Conservation (phyloP, 2,329 filamentous ascomycete species). For the Colletotrichum chrysophilum region DNA sequence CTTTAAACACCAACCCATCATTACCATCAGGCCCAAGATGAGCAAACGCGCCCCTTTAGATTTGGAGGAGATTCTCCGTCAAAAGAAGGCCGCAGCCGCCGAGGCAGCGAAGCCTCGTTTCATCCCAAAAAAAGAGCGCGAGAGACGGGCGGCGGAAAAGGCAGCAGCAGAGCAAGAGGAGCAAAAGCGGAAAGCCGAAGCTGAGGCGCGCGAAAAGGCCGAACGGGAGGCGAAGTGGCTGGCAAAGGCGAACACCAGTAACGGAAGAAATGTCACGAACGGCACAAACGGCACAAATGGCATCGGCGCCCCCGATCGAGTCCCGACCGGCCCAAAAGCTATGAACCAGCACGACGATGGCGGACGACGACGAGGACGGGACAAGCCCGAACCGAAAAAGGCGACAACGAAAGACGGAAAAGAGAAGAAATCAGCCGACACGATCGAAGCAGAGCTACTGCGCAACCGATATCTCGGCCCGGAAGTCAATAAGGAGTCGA, state of each 20-base stretch:
- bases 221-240: slow-evolving; percentile 62
- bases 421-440: slow-evolving; percentile 55
- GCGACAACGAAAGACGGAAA: slow-evolving; percentile 45
- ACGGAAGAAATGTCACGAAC: slow-evolving; percentile 29
- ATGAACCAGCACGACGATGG: slow-evolving; percentile 30
- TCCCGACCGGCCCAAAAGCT: slow-evolving; percentile 14
- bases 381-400: slow-evolving; percentile 50
- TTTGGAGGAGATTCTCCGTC: slow-evolving; percentile 83
- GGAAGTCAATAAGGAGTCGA: slow-evolving; percentile 81
- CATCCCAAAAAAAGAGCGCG: slow-evolving; percentile 81
- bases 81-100: slow-evolving; percentile 86
- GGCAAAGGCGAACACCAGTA: slow-evolving; percentile 21
- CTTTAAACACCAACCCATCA: background rate
- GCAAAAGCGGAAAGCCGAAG: slow-evolving; percentile 52
- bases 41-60: slow-evolving; percentile 62
- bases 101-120: slow-evolving; percentile 89
- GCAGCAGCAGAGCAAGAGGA: slow-evolving; percentile 71
- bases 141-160: slow-evolving; percentile 81
- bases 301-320: slow-evolving; percentile 54
- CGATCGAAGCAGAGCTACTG: slow-evolving; percentile 76
- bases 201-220: slow-evolving; percentile 72
- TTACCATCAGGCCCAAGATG: background rate
- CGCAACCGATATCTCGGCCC: slow-evolving; percentile 90
- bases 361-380: slow-evolving; percentile 40
- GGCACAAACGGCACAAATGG: slow-evolving; percentile 42